Evolutionary conservation across 768 basidiomycete species (phyloP).

Genomic region (Tulasnella sp.): DNA sequence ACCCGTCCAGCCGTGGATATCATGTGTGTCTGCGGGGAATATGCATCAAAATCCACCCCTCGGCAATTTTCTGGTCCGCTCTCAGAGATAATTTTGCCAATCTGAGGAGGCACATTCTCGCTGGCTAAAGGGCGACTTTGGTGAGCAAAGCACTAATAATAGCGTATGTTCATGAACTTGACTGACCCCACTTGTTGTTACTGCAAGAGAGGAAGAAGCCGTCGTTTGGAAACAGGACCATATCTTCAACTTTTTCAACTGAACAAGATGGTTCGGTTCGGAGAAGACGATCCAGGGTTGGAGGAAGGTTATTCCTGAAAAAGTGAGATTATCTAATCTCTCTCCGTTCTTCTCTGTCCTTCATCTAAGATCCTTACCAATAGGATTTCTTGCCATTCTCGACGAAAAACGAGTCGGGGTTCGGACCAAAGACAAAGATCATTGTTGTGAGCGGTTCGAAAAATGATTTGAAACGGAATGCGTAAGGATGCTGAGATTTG

Average conservation of each 20-base stretch:
- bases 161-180: not conserved
- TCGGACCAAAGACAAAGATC: not conserved
- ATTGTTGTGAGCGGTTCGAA: not conserved
- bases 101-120: not conserved
- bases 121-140: not conserved
- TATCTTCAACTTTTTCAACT: not conserved
- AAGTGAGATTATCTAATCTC: not conserved
- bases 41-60: not conserved
- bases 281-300: not conserved
- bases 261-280: not conserved
- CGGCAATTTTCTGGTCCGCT: not conserved
- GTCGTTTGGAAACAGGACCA: not conserved
- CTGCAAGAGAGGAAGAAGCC: not conserved
- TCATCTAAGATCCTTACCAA: not conserved
- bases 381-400: not conserved
- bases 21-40: not conserved
- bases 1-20: not conserved
- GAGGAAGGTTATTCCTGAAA: not conserved
- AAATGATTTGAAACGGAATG: not conserved
- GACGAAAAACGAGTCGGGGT: not conserved
- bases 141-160: not conserved
- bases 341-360: not conserved
- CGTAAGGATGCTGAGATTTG: not conserved
- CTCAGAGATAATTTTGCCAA: not conserved
- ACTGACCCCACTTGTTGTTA: not conserved